These are phyloP conservation scores for Penicillium dipodomyicola DNA, from an alignment of 495 filamentous ascomycete genomes.

Conservation along the genomic window DNA sequence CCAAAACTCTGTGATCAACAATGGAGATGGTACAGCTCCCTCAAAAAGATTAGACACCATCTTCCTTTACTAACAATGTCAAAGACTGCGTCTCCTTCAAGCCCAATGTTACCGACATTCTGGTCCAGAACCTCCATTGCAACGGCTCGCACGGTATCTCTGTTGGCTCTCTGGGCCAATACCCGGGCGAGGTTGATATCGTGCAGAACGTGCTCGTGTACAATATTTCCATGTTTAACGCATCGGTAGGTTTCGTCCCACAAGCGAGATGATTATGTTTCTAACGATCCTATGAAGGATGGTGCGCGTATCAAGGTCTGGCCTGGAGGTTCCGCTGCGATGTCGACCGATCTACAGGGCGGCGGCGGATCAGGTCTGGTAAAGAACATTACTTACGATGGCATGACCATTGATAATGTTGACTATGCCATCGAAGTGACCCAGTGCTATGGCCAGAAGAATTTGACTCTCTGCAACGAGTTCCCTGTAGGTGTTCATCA, in stretches of 20 bases:
- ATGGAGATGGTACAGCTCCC: slow-evolving; percentile 56
- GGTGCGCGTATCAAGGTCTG: slow-evolving; percentile 72
- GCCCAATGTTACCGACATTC: slow-evolving; percentile 70
- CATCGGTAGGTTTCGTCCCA: slow-evolving; percentile 37
- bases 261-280: slow-evolving; percentile 1
- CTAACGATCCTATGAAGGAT: slow-evolving; percentile 32
- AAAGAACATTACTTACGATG: slow-evolving; percentile 56
- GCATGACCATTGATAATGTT: slow-evolving; percentile 54
- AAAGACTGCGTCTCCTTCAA: slow-evolving; percentile 74
- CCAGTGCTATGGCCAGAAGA: slow-evolving; percentile 65
- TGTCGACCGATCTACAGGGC: slow-evolving; percentile 58
- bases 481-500: slow-evolving; percentile 41
- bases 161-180: slow-evolving; percentile 68
- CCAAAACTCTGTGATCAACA: slow-evolving; percentile 65
- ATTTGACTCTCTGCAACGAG: slow-evolving; percentile 58
- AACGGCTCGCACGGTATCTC: slow-evolving; percentile 74
- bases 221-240: slow-evolving; percentile 66
- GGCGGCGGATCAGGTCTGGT: slow-evolving; percentile 58
- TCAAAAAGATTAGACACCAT: neutral
- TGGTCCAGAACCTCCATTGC: slow-evolving; percentile 68
- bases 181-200: slow-evolving; percentile 60
- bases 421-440: slow-evolving; percentile 65
- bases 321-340: slow-evolving; percentile 51
- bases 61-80: neutral
- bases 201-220: slow-evolving; percentile 63